These are phyloP conservation scores for Micromonas pusilla DNA, from an alignment of 139 green algal species.

Conservation along the genomic window DNA sequence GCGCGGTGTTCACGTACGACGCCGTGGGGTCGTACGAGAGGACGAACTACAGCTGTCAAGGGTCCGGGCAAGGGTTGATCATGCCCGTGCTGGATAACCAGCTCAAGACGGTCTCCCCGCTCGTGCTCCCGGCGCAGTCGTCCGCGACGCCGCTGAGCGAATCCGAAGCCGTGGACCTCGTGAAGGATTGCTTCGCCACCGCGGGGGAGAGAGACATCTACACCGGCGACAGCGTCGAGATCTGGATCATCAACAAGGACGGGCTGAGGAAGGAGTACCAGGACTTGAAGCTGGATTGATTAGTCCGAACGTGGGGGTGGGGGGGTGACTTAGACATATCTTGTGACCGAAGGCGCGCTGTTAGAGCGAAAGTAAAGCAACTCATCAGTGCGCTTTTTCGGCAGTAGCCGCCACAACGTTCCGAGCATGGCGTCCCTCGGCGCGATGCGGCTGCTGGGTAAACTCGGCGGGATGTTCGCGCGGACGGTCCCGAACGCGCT, in stretches of 20 bases:
- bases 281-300: slow-evolving; percentile 86
- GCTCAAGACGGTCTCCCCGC: slow-evolving; percentile 79
- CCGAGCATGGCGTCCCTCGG: background rate
- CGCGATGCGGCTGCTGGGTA: background rate
- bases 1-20: slow-evolving; percentile 96
- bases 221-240: slow-evolving; percentile 93
- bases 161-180: slow-evolving; percentile 82
- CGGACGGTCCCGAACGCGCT: background rate
- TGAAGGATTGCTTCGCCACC: slow-evolving; percentile 92
- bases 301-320: too few relatives aligned
- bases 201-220: slow-evolving; percentile 97
- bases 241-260: slow-evolving; percentile 87
- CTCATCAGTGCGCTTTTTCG: background rate
- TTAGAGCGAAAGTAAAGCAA: background rate
- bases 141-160: slow-evolving; percentile 40
- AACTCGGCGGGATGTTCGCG: background rate
- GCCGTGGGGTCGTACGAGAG: slow-evolving; percentile 89
- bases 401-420: background rate
- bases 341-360: too few relatives aligned
- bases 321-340: too few relatives aligned
- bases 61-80: slow-evolving; percentile 88
- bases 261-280: slow-evolving; percentile 66
- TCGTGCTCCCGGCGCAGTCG: slow-evolving; percentile 68
- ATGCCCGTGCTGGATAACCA: slow-evolving; percentile 99
- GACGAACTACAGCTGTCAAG: slow-evolving; percentile 53